A percentile compares a stretch with the other conserved stretches of the same genome.
Conservation (phyloP, 306 rosid species). For the Abrus pulchellus region DNA sequence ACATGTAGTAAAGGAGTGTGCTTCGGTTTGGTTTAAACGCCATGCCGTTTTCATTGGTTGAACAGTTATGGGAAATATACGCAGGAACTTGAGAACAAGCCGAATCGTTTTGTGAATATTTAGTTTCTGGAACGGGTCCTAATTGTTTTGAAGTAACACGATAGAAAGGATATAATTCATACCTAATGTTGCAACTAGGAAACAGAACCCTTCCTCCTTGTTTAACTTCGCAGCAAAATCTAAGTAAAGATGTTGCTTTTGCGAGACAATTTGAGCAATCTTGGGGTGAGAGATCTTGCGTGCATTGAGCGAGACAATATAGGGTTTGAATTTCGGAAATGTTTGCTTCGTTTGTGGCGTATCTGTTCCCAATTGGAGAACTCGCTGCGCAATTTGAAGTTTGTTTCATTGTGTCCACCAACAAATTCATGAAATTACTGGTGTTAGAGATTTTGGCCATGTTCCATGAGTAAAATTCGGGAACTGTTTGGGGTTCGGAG, state of each 20-base stretch:
- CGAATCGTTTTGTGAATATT: not conserved
- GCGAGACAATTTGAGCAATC: slow-evolving; percentile 43
- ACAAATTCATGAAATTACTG: slow-evolving; percentile 4
- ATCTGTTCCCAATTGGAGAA: slow-evolving; percentile 34
- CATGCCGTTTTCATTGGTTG: not conserved
- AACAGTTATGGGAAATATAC: not conserved
- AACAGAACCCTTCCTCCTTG: slow-evolving; percentile 41
- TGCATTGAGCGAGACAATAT: slow-evolving; percentile 49
- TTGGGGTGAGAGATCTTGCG: slow-evolving; percentile 32
- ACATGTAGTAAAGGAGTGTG: not conserved
- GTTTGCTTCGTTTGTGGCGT: slow-evolving; percentile 22
- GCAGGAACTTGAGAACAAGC: not conserved
- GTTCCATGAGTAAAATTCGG: not conserved
- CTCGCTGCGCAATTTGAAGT: slow-evolving; percentile 39
- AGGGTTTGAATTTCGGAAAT: slow-evolving; percentile 39
- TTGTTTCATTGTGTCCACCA: slow-evolving; percentile 36
- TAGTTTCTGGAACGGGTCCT: not conserved
- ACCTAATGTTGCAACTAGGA: slow-evolving; percentile 44
- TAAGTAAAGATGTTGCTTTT: not conserved
- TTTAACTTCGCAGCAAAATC: slow-evolving; percentile 43
- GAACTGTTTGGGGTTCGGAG: slow-evolving; percentile 21
- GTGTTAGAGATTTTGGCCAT: slow-evolving; percentile 7
- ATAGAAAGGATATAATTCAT: slow-evolving; percentile 50
- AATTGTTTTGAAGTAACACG: not conserved
- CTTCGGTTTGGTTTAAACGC: not conserved